These are phyloP conservation scores for Colletotrichum paranaense DNA, from an alignment of 2,329 filamentous ascomycete genomes.

Conservation along the genomic window DNA sequence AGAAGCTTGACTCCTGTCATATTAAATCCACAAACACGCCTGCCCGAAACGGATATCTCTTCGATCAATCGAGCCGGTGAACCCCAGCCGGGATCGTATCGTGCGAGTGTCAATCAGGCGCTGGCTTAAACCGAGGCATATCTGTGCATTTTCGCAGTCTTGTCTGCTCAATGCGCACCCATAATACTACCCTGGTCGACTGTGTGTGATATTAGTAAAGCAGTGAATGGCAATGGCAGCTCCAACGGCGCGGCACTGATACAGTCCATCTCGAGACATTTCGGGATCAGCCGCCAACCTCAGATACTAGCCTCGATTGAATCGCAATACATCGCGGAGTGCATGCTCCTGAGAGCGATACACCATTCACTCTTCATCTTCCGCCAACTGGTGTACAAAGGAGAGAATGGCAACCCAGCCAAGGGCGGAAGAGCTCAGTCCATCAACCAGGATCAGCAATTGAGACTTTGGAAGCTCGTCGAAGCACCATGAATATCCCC, in stretches of 20 bases:
- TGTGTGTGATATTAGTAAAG: background rate
- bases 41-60: conserved; percentile 17
- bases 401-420: background rate
- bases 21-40: conserved; percentile 4
- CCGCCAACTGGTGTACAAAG: background rate
- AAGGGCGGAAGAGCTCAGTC: conserved; percentile 9
- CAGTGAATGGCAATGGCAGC: background rate
- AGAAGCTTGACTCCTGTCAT: conserved; percentile 9
- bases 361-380: background rate
- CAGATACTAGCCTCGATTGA: background rate
- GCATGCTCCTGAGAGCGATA: background rate
- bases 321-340: background rate
- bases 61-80: conserved; percentile 7
- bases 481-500: conserved; percentile 31
- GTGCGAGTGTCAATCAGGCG: background rate
- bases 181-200: background rate
- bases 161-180: background rate
- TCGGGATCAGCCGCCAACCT: conserved; percentile 3
- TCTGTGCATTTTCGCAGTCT: background rate
- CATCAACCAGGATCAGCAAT: conserved; percentile 19
- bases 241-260: background rate
- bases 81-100: conserved; percentile 16
- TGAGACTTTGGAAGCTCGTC: conserved; percentile 30
- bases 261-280: background rate
- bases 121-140: conserved; percentile 13